Evolutionary conservation across 2,329 filamentous ascomycete species (phyloP).

Genomic region (Cladosporium sp.): DNA sequence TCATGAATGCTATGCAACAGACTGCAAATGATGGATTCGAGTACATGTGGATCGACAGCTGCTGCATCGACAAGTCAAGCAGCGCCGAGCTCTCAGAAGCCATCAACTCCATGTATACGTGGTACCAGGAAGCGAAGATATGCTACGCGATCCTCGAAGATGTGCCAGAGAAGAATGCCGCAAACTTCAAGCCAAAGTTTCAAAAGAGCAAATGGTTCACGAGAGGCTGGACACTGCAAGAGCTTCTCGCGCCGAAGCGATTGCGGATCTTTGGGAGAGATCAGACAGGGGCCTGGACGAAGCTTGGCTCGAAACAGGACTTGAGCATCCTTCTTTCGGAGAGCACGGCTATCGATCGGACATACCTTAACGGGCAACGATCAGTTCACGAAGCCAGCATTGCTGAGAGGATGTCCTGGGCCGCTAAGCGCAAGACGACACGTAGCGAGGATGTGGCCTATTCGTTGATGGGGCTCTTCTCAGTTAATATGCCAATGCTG

Average conservation of each 20-base stretch:
- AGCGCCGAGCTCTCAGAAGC: slow-evolving; percentile 32
- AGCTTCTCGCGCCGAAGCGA: background rate
- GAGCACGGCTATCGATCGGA: background rate
- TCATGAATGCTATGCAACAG: slow-evolving; percentile 20
- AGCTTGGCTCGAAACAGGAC: background rate
- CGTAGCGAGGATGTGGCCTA: slow-evolving; percentile 22
- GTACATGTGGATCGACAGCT: slow-evolving; percentile 36
- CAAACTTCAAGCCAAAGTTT: background rate
- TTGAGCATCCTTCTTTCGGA: background rate
- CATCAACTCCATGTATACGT: slow-evolving; percentile 23
- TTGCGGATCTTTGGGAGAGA: background rate
- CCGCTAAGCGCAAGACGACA: slow-evolving; percentile 14
- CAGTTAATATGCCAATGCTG: slow-evolving; percentile 18
- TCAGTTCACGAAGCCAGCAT: background rate
- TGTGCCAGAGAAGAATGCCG: slow-evolving; percentile 12
- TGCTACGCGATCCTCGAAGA: slow-evolving; percentile 34
- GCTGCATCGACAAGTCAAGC: slow-evolving; percentile 34
- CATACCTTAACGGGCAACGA: background rate
- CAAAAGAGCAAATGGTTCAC: background rate
- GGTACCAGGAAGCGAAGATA: slow-evolving; percentile 29
- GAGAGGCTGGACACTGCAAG: slow-evolving; percentile 6
- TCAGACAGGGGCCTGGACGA: background rate
- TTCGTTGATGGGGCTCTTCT: slow-evolving; percentile 19
- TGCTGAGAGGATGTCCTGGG: slow-evolving; percentile 18
- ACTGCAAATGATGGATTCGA: slow-evolving; percentile 20